A percentile compares a stretch with the other conserved stretches of the same genome.
Conservation (phyloP, 257 asterid genomes). For the Solanum tacnaense region DNA sequence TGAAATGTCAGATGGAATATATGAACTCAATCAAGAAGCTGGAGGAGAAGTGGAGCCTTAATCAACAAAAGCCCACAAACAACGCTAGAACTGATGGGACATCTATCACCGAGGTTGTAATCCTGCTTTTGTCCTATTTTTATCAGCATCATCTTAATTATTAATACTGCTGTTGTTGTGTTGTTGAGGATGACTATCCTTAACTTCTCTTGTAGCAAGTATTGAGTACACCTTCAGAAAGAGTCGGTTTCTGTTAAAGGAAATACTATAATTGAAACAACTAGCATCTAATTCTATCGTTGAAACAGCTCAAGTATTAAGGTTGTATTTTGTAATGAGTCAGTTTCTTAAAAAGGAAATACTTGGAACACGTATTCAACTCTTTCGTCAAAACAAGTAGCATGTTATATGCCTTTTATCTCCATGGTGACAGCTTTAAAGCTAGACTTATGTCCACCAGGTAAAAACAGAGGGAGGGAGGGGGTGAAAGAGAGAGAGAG, state of each 20-base stretch:
- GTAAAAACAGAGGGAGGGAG: background rate
- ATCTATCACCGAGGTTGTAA: constrained; percentile 41
- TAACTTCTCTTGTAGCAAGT: background rate
- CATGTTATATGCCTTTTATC: background rate
- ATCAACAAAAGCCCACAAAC: constrained; percentile 57
- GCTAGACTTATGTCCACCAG: background rate
- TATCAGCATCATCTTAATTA: background rate
- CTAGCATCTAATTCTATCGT: background rate
- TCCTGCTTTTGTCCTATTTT: background rate
- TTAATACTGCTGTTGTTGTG: background rate
- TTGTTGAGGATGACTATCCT: background rate
- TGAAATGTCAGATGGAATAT: constrained; percentile 95
- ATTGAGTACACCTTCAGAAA: background rate
- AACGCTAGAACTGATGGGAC: constrained; percentile 26
- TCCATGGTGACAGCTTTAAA: background rate
- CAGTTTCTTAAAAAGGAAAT: background rate
- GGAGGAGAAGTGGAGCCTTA: constrained; percentile 85
- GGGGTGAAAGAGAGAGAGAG: background rate
- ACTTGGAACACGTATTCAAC: background rate
- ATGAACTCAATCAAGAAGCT: constrained; percentile 94
- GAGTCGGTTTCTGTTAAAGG: background rate
- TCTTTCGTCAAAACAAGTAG: background rate
- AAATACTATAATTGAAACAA: background rate
- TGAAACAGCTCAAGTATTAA: background rate
- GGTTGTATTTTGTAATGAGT: background rate